Conservation (phyloP, 192 early-diverging fungal genomes). For the Diversispora epigaea region DNA sequence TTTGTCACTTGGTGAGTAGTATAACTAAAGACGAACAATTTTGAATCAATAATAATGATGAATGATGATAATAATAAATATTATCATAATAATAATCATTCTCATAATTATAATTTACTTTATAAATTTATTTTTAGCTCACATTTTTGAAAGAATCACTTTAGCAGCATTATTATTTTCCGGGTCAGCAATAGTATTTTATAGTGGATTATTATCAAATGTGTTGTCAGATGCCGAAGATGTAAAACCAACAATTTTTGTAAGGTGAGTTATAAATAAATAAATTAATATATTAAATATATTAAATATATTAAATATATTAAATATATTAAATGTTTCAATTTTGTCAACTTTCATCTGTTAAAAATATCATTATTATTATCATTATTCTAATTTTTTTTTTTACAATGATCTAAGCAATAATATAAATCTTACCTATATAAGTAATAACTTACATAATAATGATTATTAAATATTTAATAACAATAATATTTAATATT, state of each 20-base stretch:
- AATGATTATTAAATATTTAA: too few species aligned
- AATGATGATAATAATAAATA: not conserved
- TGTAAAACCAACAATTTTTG: slow-evolving; percentile 76
- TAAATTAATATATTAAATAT: too few species aligned
- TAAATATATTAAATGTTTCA: too few species aligned
- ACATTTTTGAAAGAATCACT: slow-evolving; percentile 38
- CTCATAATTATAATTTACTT: not conserved
- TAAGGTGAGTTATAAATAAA: slow-evolving; percentile 31
- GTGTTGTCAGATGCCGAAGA: slow-evolving; percentile 70
- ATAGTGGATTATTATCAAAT: slow-evolving; percentile 50
- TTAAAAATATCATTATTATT: not conserved
- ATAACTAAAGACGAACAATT: too few species aligned
- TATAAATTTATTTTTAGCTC: slow-evolving; percentile 28
- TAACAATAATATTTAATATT: not conserved
- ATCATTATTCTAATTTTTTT: not conserved
- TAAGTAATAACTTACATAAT: too few species aligned
- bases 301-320: too few species aligned
- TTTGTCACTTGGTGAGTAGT: slow-evolving; percentile 43
- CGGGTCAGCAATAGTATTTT: slow-evolving; percentile 75
- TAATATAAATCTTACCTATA: too few species aligned
- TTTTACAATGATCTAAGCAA: not conserved
- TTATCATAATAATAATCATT: not conserved
- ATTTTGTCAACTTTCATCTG: too few species aligned
- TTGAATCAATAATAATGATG: too few species aligned
- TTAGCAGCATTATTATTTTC: slow-evolving; percentile 38